phyloP scores from a whole-genome alignment of 257 asterid genomes.

The Vinca minor region DNA sequence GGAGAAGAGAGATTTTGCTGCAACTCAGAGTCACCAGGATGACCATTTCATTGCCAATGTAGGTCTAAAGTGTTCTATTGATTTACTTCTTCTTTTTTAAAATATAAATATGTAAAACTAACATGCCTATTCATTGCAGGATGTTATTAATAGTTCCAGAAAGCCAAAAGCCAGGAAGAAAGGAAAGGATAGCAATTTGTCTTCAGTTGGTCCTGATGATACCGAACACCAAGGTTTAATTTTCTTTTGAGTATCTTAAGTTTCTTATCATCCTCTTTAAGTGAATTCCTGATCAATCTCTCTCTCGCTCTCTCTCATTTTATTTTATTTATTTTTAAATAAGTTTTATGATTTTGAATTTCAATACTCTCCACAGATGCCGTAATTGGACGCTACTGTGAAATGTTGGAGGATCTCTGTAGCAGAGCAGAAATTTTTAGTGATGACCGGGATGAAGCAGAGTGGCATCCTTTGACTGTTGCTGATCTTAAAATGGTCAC shows the following conservation, averaged over 20 bases:
- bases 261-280: not conserved
- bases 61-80: conserved; percentile 15
- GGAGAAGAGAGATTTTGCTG: conserved; percentile 26
- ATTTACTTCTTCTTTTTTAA: conserved; percentile 13
- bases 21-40: conserved; percentile 36
- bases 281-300: conserved; percentile 5
- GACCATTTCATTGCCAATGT: conserved; percentile 42
- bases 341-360: too few relatives aligned
- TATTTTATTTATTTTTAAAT: conserved; percentile 1
- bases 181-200: conserved; percentile 38
- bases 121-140: conserved; percentile 41
- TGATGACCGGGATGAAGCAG: conserved; percentile 86
- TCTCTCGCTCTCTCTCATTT: not conserved
- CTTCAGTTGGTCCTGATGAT: conserved; percentile 47
- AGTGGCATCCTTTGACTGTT: conserved; percentile 61
- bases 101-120: too few relatives aligned
- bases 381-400: conserved; percentile 58
- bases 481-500: conserved; percentile 67
- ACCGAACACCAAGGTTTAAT: conserved; percentile 65
- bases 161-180: conserved; percentile 70
- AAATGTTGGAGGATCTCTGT: conserved; percentile 65
- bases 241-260: conserved; percentile 5
- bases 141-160: conserved; percentile 52
- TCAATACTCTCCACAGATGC: conserved; percentile 43
- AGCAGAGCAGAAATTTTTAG: conserved; percentile 57